Percentiles rank a stretch among this genome's conserved stretches.
Evolutionary conservation across 2,329 filamentous ascomycete species (phyloP).

Genomic region (Septoria linicola): DNA sequence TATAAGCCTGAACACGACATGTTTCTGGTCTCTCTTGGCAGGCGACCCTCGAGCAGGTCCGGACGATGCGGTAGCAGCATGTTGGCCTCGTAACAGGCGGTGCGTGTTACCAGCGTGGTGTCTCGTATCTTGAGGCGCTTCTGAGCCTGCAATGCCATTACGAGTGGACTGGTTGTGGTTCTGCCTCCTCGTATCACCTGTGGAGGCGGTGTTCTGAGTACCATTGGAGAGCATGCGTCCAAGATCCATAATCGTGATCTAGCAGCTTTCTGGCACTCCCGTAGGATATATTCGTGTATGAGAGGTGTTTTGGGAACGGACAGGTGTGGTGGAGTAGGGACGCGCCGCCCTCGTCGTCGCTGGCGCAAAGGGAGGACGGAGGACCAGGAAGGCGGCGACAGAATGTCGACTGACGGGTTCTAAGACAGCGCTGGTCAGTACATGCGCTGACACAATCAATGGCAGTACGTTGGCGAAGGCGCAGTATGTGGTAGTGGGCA

Average conservation of each 20-base stretch:
- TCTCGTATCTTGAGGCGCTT: conserved; percentile 19
- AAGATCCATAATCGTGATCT: conserved; percentile 37
- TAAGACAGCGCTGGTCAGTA: conserved; percentile 15
- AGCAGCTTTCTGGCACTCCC: conserved; percentile 11
- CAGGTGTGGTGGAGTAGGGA: conserved; percentile 9
- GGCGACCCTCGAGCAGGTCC: conserved; percentile 35
- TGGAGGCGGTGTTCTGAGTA: conserved; percentile 24
- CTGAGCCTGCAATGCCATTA: conserved; percentile 26
- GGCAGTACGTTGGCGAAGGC: conserved; percentile 1
- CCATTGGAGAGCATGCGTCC: conserved; percentile 38
- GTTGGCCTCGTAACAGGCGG: conserved; percentile 25
- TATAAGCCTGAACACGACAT: conserved; percentile 75
- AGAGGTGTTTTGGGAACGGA: conserved; percentile 15
- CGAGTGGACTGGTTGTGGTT: conserved; percentile 39
- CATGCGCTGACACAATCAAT: conserved; percentile 1
- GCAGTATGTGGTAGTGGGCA: conserved; percentile 5
- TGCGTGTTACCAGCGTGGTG: conserved; percentile 18
- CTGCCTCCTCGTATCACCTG: conserved; percentile 32
- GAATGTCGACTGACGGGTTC: conserved; percentile 6
- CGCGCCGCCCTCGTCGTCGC: conserved; percentile 29
- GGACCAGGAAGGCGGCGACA: conserved; percentile 15
- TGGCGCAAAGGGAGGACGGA: conserved; percentile 33
- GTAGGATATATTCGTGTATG: conserved; percentile 16
- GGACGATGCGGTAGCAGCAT: conserved; percentile 27
- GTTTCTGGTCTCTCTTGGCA: conserved; percentile 55